Conservation (phyloP, 75 land plant species). For the Selaginella tamariscina region DNA sequence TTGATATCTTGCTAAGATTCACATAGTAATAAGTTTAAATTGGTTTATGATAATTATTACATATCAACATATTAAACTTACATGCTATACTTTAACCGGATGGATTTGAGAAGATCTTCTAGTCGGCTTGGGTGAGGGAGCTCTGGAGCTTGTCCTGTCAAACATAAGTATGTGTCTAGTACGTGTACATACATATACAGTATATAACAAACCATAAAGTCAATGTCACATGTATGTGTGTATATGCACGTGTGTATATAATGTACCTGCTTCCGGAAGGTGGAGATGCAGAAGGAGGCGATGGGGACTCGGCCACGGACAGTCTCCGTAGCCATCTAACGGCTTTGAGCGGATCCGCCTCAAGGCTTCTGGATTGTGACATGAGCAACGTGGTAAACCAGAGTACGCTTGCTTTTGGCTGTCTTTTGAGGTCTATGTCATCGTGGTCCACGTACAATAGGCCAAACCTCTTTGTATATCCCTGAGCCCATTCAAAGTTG, state of each 20-base stretch:
- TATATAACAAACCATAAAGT: too few species aligned
- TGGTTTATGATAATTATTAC: too few species aligned
- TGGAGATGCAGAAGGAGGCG: neutral
- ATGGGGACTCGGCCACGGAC: neutral
- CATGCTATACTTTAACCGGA: neutral
- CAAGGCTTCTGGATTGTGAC: neutral
- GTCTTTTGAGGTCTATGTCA: neutral
- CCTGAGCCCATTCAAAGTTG: neutral
- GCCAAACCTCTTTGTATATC: neutral
- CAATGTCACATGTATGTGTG: too few species aligned
- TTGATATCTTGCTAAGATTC: too few species aligned
- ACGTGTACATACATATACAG: too few species aligned
- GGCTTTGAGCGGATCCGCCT: neutral
- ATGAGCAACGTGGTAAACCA: neutral
- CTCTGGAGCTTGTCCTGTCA: conserved; percentile 1
- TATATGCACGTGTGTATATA: too few species aligned
- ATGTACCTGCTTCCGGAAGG: neutral
- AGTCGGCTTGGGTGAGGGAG: neutral
- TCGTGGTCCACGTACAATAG: neutral
- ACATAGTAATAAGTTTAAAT: too few species aligned
- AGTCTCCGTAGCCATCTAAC: neutral
- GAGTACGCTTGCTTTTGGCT: neutral
- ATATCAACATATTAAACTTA: too few species aligned
- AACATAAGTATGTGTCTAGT: too few species aligned
- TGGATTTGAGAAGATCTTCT: neutral